phyloP scores from a whole-genome alignment of 371 early-diverging fungal genomes.

The Gilbertella persicaria region DNA sequence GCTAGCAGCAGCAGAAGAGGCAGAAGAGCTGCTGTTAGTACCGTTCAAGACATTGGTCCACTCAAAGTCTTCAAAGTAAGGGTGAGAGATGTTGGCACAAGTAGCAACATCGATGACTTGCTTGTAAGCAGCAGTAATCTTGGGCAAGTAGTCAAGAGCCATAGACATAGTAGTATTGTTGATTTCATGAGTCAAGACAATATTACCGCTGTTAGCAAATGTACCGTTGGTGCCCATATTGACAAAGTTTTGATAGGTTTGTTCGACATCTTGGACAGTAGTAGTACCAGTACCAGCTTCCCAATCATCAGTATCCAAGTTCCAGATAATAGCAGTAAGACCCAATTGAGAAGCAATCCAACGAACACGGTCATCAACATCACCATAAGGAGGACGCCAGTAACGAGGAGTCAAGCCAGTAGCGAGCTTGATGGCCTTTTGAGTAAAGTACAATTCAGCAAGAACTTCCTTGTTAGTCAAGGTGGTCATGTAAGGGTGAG shows the following conservation, averaged over 20 bases:
- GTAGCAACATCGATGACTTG: slow-evolving; percentile 50
- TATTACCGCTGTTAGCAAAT: slow-evolving; percentile 37
- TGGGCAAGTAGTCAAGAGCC: slow-evolving; percentile 40
- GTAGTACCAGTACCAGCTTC: slow-evolving; percentile 28
- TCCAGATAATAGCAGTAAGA: slow-evolving; percentile 53
- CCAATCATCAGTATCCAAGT: slow-evolving; percentile 51
- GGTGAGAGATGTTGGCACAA: slow-evolving; percentile 50
- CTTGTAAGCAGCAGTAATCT: slow-evolving; percentile 39
- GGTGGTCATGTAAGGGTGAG: slow-evolving; percentile 57
- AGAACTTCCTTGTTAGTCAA: slow-evolving; percentile 56
- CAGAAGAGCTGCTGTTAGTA: slow-evolving; percentile 20
- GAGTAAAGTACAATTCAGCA: slow-evolving; percentile 58
- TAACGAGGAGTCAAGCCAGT: slow-evolving; percentile 57
- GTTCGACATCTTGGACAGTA: slow-evolving; percentile 29
- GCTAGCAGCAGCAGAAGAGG: slow-evolving; percentile 8
- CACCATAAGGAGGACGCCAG: slow-evolving; percentile 59
- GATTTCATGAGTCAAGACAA: slow-evolving; percentile 54
- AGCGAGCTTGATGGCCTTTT: slow-evolving; percentile 54
- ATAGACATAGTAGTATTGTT: slow-evolving; percentile 49
- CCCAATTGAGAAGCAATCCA: slow-evolving; percentile 52
- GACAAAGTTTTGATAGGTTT: slow-evolving; percentile 36
- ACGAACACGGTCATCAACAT: slow-evolving; percentile 59
- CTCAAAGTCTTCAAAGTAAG: slow-evolving; percentile 42
- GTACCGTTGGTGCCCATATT: slow-evolving; percentile 50
- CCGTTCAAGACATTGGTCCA: slow-evolving; percentile 21